These are phyloP conservation scores for Colletotrichum cuscutae DNA, from an alignment of 2,329 filamentous ascomycete genomes.

Conservation along the genomic window DNA sequence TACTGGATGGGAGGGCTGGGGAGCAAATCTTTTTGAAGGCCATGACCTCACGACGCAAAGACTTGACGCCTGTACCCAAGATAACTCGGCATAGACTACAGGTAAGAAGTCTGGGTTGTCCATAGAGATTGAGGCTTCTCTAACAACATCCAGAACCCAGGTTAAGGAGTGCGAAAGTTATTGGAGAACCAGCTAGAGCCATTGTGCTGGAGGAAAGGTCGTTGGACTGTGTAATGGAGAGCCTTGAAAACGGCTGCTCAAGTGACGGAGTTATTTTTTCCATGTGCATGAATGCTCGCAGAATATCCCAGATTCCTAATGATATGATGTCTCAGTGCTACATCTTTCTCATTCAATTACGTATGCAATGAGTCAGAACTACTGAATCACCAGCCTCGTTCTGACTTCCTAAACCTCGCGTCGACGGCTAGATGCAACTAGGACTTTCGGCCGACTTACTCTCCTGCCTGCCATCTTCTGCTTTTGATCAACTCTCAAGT, in stretches of 20 bases:
- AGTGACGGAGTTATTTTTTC: background rate
- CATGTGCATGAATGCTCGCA: background rate
- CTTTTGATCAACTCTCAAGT: background rate
- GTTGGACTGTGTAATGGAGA: background rate
- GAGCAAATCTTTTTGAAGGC: background rate
- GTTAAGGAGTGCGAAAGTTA: background rate
- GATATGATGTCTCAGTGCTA: background rate
- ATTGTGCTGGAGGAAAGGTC: background rate
- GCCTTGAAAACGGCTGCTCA: background rate
- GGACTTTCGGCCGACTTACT: too few species aligned
- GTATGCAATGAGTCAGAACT: too few species aligned
- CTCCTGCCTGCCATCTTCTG: background rate
- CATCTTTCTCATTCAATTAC: background rate
- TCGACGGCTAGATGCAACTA: too few species aligned
- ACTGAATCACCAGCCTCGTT: too few species aligned
- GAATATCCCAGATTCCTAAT: background rate
- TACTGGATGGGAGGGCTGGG: constrained; percentile 25
- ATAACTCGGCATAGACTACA: background rate
- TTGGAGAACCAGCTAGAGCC: background rate
- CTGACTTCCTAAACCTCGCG: too few species aligned
- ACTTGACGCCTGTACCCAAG: background rate
- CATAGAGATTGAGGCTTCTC: background rate
- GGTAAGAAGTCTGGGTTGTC: background rate
- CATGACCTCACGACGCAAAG: background rate
- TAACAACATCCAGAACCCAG: background rate